Evolutionary conservation across 768 basidiomycete species (phyloP).

Genomic region (Cystobasidium ongulense): DNA sequence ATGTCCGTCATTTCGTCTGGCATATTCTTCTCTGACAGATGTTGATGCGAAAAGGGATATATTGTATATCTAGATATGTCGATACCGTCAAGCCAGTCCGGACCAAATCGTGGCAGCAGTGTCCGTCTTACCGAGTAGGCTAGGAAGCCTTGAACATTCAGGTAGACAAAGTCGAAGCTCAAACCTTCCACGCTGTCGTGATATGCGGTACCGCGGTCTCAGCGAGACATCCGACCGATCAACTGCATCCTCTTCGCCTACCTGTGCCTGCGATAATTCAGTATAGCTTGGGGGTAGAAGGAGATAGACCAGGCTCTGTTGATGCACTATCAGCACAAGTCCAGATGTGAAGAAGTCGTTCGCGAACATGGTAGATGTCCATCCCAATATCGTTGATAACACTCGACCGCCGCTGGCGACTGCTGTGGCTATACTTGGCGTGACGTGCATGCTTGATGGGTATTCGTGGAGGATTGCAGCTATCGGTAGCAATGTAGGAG

Average conservation of each 20-base stretch:
- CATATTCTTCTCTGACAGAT: slow-evolving; percentile 45
- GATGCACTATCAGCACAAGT: neutral
- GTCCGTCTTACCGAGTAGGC: slow-evolving; percentile 37
- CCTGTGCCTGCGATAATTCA: slow-evolving; percentile 46
- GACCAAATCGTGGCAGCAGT: neutral
- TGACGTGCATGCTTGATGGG: neutral
- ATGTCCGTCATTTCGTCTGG: slow-evolving; percentile 45
- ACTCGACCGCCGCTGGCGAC: neutral
- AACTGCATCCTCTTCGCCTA: no score
- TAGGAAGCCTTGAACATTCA: slow-evolving; percentile 48
- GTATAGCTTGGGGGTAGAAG: slow-evolving; percentile 48
- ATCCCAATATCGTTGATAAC: neutral
- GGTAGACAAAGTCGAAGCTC: slow-evolving; percentile 46
- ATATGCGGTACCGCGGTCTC: no score
- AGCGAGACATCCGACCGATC: no score
- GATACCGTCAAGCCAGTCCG: neutral
- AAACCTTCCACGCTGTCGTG: slow-evolving; percentile 43
- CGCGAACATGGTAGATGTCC: slow-evolving; percentile 11
- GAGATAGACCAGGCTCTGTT: slow-evolving; percentile 38
- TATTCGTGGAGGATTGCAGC: no score
- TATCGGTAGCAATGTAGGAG: no score
- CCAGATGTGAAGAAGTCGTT: neutral
- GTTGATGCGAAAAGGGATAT: slow-evolving; percentile 43
- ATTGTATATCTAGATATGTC: slow-evolving; percentile 42
- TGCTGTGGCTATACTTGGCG: neutral